A percentile compares a stretch with the other conserved stretches of the same genome.
phyloP scores from a whole-genome alignment of 345 rosid species.

The Ceriops tagal region DNA sequence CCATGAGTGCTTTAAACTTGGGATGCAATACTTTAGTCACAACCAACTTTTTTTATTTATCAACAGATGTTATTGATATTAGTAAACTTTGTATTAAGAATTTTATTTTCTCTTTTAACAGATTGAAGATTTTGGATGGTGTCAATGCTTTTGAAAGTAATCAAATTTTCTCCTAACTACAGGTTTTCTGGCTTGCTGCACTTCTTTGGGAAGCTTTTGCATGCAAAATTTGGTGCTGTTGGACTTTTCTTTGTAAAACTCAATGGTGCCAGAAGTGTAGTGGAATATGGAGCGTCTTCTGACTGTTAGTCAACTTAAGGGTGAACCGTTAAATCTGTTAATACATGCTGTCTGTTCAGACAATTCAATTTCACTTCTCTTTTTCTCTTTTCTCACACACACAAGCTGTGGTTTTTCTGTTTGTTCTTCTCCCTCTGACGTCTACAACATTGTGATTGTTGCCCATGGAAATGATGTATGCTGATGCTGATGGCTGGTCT shows the following conservation, averaged over 20 bases:
- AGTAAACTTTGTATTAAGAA: neutral
- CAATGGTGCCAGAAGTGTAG: constrained; percentile 49
- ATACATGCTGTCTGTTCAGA: constrained; percentile 7
- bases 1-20: neutral
- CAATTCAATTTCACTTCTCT: neutral
- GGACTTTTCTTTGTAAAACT: constrained; percentile 35
- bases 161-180: constrained; percentile 4
- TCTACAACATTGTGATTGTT: neutral
- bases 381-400: neutral
- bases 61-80: neutral
- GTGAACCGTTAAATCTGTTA: constrained; percentile 32
- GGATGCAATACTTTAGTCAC: neutral
- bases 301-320: constrained; percentile 40
- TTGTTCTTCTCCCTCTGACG: neutral
- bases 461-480: neutral
- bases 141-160: constrained; percentile 5
- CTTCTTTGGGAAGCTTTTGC: constrained; percentile 13
- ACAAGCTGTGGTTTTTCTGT: neutral
- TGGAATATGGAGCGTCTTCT: constrained; percentile 44
- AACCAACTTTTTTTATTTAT: constrained; percentile 1
- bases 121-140: neutral
- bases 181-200: constrained; percentile 20
- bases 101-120: neutral
- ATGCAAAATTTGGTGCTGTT: constrained; percentile 19
- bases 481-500: constrained; percentile 26